Evolutionary conservation across 345 rosid species (phyloP), one percentile per base, ranked within the genome.

Genomic region (Euphorbia lathyris): DNA sequence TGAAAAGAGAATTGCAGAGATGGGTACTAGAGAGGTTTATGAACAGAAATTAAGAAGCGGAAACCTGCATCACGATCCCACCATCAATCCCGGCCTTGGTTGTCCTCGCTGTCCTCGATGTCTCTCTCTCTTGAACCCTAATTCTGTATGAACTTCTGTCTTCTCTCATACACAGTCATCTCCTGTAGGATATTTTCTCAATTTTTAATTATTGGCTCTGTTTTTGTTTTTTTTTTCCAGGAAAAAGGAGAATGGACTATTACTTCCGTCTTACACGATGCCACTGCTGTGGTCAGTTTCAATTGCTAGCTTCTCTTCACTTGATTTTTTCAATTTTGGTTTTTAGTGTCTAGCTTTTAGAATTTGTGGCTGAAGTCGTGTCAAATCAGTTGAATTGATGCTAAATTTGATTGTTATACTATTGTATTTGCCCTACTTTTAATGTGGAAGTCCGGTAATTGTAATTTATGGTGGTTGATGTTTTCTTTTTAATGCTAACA

Each of bases 81-180:
- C 98, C n/a, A 88, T 88, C 74, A 88, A 87, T 20, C 97, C 93
- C 16, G 96, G 98, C 64, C 90, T 94, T 52, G 98, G 96, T 27
- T 82, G 88, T 1, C 83, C 95, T 77, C 98, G 98, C 3, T 94
- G 97, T 77, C 96, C 97, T 34, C 97, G 96, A 17, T 94, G 98
- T 16, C 95, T 94, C 67, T 91, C 98, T 68, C 93, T 90, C 83
- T 50, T 94, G 53, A 45, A 74, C 83, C 91, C 88, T 67, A 77
- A 82, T 66, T 63, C 86, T 13, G 98, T 93, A 86, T 52, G 71
- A 58, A n/a, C n/a, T n/a, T n/a, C n/a, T n/a, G n/a, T n/a, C n/a
- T n/a, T n/a, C n/a, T n/a, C n/a, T n/a, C n/a, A n/a, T n/a, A n/a
- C n/a, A n/a, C n/a, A n/a, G n/a, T n/a, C n/a, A n/a, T n/a, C n/a